Percentiles rank a stretch among this genome's conserved stretches.
These are phyloP conservation scores for Coniella vitis DNA, from an alignment of 2,329 filamentous ascomycete genomes.

Conservation along the genomic window DNA sequence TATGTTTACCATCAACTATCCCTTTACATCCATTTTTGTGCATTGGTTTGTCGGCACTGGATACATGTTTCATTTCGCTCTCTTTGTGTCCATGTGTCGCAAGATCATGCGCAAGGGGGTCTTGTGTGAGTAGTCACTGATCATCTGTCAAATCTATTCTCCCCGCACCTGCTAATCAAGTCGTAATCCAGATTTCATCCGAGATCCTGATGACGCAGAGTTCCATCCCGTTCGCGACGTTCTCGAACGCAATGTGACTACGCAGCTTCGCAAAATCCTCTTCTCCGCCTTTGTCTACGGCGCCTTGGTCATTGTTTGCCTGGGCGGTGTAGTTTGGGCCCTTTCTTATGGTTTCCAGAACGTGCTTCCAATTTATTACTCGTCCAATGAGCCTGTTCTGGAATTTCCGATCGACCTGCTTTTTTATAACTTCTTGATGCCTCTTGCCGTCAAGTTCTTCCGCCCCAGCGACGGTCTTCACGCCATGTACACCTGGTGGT, in stretches of 20 bases:
- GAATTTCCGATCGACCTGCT: slow-evolving; percentile 92
- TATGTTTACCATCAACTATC: slow-evolving; percentile 69
- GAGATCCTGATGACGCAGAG: slow-evolving; percentile 94
- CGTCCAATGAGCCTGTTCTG: slow-evolving; percentile 82
- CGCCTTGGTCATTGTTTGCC: slow-evolving; percentile 81
- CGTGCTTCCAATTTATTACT: slow-evolving; percentile 88
- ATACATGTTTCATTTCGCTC: slow-evolving; percentile 99
- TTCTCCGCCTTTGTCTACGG: slow-evolving; percentile 97
- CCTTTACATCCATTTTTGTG: slow-evolving; percentile 87
- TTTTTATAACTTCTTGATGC: slow-evolving; percentile 96
- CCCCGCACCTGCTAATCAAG: slow-evolving; percentile 24
- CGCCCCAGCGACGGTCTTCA: slow-evolving; percentile 80
- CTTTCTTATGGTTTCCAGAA: slow-evolving; percentile 59
- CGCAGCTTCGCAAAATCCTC: slow-evolving; percentile 89
- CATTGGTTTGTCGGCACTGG: slow-evolving; percentile 99
- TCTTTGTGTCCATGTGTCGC: slow-evolving; percentile 98
- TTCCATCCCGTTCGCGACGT: slow-evolving; percentile 98
- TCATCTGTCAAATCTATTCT: neutral
- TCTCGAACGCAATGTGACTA: slow-evolving; percentile 83
- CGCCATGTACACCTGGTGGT: slow-evolving; percentile 92
- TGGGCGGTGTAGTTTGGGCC: slow-evolving; percentile 95
- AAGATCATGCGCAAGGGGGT: slow-evolving; percentile 96
- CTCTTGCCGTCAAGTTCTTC: slow-evolving; percentile 74
- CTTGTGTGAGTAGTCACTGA: slow-evolving; percentile 62
- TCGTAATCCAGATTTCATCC: slow-evolving; percentile 69